Evolutionary conservation across 352 stramenopile genomes (phyloP).

Genomic region (Sclerospora graminicola): DNA sequence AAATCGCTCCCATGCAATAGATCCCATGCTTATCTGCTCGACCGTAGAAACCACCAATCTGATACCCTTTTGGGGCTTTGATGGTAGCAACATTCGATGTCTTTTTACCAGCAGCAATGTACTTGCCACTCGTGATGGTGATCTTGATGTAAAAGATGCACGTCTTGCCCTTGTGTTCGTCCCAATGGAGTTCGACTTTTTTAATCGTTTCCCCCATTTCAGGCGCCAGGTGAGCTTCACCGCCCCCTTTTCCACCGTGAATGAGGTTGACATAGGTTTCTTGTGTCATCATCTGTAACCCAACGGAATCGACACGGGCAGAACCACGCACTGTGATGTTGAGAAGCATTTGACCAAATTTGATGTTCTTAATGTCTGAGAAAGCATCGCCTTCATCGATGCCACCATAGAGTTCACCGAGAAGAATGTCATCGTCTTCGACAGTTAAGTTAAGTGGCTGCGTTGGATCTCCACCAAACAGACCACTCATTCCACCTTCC

Average conservation of each 20-base stretch:
- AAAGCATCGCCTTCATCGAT: slow-evolving; percentile 13
- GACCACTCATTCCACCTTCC: not conserved
- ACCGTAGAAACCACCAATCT: slow-evolving; percentile 15
- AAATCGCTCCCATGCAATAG: slow-evolving; percentile 15
- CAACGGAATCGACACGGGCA: slow-evolving; percentile 8
- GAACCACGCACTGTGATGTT: slow-evolving; percentile 18
- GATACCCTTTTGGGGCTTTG: slow-evolving; percentile 9
- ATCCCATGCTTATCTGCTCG: slow-evolving; percentile 5
- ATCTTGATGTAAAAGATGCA: slow-evolving; percentile 19
- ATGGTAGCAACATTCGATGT: slow-evolving; percentile 3
- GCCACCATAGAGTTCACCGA: slow-evolving; percentile 10
- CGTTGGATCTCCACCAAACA: slow-evolving; percentile 11
- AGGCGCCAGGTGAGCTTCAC: slow-evolving; percentile 5
- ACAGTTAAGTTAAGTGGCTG: slow-evolving; percentile 14
- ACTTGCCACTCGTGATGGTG: slow-evolving; percentile 1
- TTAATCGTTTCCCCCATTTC: slow-evolving; percentile 8
- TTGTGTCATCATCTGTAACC: slow-evolving; percentile 6
- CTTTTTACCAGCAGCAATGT: slow-evolving; percentile 9
- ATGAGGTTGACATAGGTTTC: slow-evolving; percentile 7
- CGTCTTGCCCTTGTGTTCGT: slow-evolving; percentile 15
- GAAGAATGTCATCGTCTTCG: slow-evolving; percentile 10
- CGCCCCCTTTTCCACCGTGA: slow-evolving; percentile 14
- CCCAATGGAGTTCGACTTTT: slow-evolving; percentile 16
- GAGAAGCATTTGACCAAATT: slow-evolving; percentile 12
- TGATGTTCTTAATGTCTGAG: slow-evolving; percentile 20